These are phyloP conservation scores for Penicillium concentricum DNA, from an alignment of 2,329 filamentous ascomycete genomes.

Conservation along the genomic window DNA sequence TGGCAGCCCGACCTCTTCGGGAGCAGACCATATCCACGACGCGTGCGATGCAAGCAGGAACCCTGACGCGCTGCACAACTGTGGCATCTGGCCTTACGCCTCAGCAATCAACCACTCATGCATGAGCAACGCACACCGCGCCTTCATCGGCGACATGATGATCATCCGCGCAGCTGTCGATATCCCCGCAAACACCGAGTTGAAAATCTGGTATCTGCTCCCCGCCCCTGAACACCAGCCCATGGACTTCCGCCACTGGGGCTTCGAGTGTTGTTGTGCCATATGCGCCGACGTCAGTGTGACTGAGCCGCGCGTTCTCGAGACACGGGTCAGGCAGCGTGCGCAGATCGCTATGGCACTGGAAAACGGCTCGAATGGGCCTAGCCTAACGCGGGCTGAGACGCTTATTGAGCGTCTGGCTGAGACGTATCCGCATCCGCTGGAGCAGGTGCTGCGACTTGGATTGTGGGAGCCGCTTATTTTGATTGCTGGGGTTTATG, in stretches of 20 bases:
- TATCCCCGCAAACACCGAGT: conserved; percentile 47
- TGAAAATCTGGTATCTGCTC: conserved; percentile 43
- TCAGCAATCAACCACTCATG: conserved; percentile 57
- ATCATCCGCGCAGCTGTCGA: conserved; percentile 50
- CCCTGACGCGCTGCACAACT: conserved; percentile 19
- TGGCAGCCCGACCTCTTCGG: conserved; percentile 28
- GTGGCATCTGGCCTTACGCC: conserved; percentile 50
- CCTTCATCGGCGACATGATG: conserved; percentile 57
- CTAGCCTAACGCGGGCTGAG: neutral
- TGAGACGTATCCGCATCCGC: neutral
- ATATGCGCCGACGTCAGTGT: conserved; percentile 21
- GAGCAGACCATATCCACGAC: neutral
- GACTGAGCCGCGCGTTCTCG: neutral
- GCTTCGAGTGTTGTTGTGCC: conserved; percentile 21
- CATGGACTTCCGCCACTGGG: conserved; percentile 18
- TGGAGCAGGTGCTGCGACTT: neutral
- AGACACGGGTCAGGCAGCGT: neutral
- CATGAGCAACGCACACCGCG: conserved; percentile 45
- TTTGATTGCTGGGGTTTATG: neutral
- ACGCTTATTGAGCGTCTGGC: neutral
- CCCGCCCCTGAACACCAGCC: conserved; percentile 7
- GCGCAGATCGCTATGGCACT: neutral
- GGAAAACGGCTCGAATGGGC: neutral
- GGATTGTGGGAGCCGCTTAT: neutral
- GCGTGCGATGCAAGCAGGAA: conserved; percentile 12